Conservation (phyloP, 2,329 filamentous ascomycete genomes). For the Fusarium clavum region DNA sequence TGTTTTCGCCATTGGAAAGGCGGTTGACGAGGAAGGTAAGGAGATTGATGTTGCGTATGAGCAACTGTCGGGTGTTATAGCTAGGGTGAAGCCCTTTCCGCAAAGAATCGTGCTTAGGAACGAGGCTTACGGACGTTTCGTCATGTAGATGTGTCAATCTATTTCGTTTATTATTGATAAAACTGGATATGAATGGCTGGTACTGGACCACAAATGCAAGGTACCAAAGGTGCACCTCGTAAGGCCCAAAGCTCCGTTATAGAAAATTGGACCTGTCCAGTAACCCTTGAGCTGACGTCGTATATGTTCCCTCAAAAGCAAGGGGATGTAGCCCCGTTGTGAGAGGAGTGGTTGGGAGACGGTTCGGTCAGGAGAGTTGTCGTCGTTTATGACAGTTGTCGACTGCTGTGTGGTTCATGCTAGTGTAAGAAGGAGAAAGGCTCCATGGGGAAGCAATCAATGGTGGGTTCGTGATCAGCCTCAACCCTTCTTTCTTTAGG, state of each 20-base stretch:
- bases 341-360: background rate
- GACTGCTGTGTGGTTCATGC: background rate
- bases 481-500: background rate
- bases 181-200: background rate
- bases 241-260: background rate
- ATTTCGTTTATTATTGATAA: background rate
- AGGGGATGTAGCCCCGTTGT: background rate
- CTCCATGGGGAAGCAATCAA: background rate
- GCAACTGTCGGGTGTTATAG: conserved; percentile 21
- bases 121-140: background rate
- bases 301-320: background rate
- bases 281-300: background rate
- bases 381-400: background rate
- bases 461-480: accelerated
- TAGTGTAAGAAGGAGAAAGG: background rate
- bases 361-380: background rate
- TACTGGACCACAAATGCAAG: background rate
- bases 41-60: conserved; percentile 45
- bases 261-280: background rate
- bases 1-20: conserved; percentile 55
- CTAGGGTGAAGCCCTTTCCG: conserved; percentile 11
- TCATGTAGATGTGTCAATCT: background rate
- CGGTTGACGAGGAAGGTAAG: conserved; percentile 48
- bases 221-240: background rate
- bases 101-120: background rate